A percentile compares a stretch with the other conserved stretches of the same genome.
Conservation (phyloP, 495 filamentous ascomycete species). For the Pyrenula aspistea region DNA sequence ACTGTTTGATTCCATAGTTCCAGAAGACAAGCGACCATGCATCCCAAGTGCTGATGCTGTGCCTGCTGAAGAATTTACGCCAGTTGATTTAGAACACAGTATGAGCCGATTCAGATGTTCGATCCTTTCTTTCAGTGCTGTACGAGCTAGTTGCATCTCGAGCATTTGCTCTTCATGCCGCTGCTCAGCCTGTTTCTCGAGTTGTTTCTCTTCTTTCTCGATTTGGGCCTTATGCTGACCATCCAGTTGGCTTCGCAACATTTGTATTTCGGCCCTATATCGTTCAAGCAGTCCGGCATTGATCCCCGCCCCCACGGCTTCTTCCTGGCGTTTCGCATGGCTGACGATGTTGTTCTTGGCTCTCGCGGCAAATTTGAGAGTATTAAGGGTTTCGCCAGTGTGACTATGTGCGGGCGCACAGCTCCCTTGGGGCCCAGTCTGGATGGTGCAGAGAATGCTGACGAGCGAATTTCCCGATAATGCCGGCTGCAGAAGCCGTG, state of each 20-base stretch:
- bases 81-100: conserved; percentile 85
- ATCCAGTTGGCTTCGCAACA: conserved; percentile 73
- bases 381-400: conserved; percentile 83
- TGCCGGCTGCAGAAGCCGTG: conserved; percentile 81
- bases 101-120: conserved; percentile 95
- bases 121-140: conserved; percentile 91
- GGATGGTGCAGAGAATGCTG: conserved; percentile 92
- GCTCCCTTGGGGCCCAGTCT: conserved; percentile 57
- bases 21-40: conserved; percentile 48
- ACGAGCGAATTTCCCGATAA: conserved; percentile 89
- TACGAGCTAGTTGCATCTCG: conserved; percentile 94
- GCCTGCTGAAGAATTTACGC: conserved; percentile 59
- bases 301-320: conserved; percentile 56
- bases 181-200: conserved; percentile 68
- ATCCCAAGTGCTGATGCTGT: conserved; percentile 62
- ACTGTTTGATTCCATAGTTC: conserved; percentile 31
- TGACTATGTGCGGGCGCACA: conserved; percentile 51
- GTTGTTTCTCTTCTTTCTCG: conserved; percentile 56
- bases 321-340: conserved; percentile 90
- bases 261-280: conserved; percentile 87
- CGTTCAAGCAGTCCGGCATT: conserved; percentile 64
- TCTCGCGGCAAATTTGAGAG: conserved; percentile 89
- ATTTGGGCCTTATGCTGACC: conserved; percentile 57
- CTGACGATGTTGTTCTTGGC: conserved; percentile 97
- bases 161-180: conserved; percentile 95